These are phyloP conservation scores for Didymella glomerata DNA, from an alignment of 2,329 filamentous ascomycete species.

Conservation along the genomic window DNA sequence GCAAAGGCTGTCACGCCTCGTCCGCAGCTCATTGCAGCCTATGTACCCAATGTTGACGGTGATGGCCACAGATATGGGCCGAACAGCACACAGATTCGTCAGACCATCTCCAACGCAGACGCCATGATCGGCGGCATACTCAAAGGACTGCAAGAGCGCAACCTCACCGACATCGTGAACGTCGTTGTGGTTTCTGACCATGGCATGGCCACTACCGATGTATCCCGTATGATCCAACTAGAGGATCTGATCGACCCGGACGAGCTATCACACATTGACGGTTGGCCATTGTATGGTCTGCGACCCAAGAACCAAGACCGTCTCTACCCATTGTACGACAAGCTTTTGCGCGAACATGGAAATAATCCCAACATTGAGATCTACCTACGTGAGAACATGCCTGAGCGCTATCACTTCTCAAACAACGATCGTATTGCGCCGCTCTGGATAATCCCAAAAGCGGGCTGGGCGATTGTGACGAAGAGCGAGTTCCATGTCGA, in stretches of 20 bases:
- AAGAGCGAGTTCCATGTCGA: conserved; percentile 79
- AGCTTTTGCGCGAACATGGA: conserved; percentile 62
- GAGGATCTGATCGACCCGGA: conserved; percentile 84
- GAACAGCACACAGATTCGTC: conserved; percentile 89
- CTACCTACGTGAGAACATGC: conserved; percentile 91
- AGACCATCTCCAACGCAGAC: conserved; percentile 82
- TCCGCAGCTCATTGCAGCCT: conserved; percentile 91
- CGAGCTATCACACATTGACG: conserved; percentile 84
- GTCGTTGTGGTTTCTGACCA: conserved; percentile 97
- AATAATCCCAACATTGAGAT: conserved; percentile 79
- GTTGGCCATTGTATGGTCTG: conserved; percentile 92
- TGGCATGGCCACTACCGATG: conserved; percentile 94
- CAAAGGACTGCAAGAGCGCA: conserved; percentile 77
- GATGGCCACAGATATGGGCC: conserved; percentile 90
- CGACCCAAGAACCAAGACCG: conserved; percentile 76
- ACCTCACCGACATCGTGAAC: conserved; percentile 89
- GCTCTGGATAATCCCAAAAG: conserved; percentile 90
- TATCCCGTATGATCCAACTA: conserved; percentile 80
- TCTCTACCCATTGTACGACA: conserved; percentile 72
- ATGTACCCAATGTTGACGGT: conserved; percentile 89
- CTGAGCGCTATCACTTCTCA: conserved; percentile 88
- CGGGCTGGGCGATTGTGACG: conserved; percentile 90
- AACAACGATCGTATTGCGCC: conserved; percentile 90
- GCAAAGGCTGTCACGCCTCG: conserved; percentile 63
- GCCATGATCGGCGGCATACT: conserved; percentile 81